Conservation (phyloP, 371 early-diverging fungal genomes). For the Lichtheimia ramosa region DNA sequence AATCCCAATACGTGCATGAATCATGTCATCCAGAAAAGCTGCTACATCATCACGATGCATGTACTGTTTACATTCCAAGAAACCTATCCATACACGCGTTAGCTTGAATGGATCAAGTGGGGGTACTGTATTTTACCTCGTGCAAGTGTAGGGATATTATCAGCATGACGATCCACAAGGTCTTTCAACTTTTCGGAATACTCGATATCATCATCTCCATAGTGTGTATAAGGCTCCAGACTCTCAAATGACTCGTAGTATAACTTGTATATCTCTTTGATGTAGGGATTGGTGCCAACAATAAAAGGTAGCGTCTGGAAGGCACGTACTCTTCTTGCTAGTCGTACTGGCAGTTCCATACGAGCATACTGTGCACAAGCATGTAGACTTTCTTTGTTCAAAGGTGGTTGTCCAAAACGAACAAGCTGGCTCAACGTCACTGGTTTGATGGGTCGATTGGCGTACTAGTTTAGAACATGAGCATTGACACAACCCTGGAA, state of each 20-base stretch:
- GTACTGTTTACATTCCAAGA: constrained; percentile 78
- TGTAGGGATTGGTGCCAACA: constrained; percentile 89
- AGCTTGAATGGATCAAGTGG: neutral
- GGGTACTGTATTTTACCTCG: constrained; percentile 50
- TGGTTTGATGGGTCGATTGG: constrained; percentile 64
- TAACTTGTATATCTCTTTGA: constrained; percentile 75
- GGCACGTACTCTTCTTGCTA: constrained; percentile 80
- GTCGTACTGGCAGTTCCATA: constrained; percentile 77
- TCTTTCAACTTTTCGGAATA: constrained; percentile 71
- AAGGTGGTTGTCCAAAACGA: constrained; percentile 66
- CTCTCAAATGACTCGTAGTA: constrained; percentile 83
- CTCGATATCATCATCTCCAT: constrained; percentile 44
- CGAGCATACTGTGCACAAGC: constrained; percentile 70
- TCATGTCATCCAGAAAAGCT: constrained; percentile 86
- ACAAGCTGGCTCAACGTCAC: constrained; percentile 82
- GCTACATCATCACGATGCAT: constrained; percentile 75
- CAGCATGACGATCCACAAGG: constrained; percentile 74
- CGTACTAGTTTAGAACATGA: constrained; percentile 34
- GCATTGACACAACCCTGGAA: neutral
- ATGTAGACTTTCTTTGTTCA: constrained; percentile 35
- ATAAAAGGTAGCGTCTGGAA: constrained; percentile 88
- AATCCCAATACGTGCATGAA: constrained; percentile 93
- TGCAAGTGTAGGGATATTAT: constrained; percentile 83
- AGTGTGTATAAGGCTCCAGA: constrained; percentile 55
- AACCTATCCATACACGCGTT: constrained; percentile 8